These are phyloP conservation scores for Magnusiomyces sp. DNA, from an alignment of 1,139 yeast genomes.

Conservation along the genomic window DNA sequence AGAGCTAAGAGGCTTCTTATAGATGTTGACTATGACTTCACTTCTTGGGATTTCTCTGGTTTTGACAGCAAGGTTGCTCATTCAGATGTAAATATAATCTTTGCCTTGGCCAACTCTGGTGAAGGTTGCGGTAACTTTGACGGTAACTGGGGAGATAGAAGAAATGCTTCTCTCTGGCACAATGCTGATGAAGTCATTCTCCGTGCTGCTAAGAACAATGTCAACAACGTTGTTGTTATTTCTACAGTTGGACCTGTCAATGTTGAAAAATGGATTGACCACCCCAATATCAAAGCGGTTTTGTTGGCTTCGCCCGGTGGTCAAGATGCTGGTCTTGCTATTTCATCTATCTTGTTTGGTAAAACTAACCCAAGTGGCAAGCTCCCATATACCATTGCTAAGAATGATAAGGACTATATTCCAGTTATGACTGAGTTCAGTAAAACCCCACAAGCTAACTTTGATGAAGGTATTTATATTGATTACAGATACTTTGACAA, in stretches of 20 bases:
- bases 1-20: conserved; percentile 15
- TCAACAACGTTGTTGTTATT: conserved; percentile 49
- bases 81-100: conserved; percentile 45
- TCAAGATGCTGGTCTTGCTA: conserved; percentile 43
- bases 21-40: conserved; percentile 25
- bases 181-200: conserved; percentile 50
- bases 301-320: conserved; percentile 51
- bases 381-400: conserved; percentile 56
- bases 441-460: conserved; percentile 37
- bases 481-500: conserved; percentile 52
- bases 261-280: conserved; percentile 51
- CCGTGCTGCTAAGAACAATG: conserved; percentile 41
- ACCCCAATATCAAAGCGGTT: conserved; percentile 51
- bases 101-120: conserved; percentile 40
- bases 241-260: conserved; percentile 54
- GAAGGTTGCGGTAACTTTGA: conserved; percentile 54
- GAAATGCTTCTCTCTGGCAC: conserved; percentile 50
- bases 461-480: conserved; percentile 32
- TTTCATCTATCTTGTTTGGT: conserved; percentile 48
- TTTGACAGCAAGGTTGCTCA: conserved; percentile 42
- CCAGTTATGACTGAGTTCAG: conserved; percentile 27
- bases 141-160: conserved; percentile 50
- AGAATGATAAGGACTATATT: conserved; percentile 46
- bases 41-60: conserved; percentile 39
- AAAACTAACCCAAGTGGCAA: conserved; percentile 54